Conservation (phyloP, 73 alveolate species). For the Urostyla sp. region DNA sequence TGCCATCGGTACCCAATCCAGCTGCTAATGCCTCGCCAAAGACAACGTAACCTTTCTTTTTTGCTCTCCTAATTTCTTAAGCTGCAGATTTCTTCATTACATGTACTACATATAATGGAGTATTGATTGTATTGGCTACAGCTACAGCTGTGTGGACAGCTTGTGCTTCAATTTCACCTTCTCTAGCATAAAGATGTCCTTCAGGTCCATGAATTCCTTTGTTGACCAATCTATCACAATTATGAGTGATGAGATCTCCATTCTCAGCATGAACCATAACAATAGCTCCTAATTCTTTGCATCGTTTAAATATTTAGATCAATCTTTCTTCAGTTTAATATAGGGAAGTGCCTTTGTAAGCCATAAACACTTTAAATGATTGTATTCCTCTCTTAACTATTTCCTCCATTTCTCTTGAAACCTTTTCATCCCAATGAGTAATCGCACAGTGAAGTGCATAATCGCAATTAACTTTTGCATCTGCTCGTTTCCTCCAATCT, state of each 20-base stretch:
- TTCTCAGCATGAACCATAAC: conserved; percentile 77
- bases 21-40: conserved; percentile 74
- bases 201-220: conserved; percentile 72
- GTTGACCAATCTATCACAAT: conserved; percentile 33
- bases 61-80: conserved; percentile 68
- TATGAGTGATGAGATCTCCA: conserved; percentile 59
- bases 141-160: conserved; percentile 71
- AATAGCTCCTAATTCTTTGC: conserved; percentile 70
- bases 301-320: conserved; percentile 56
- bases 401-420: conserved; percentile 65
- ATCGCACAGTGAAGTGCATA: conserved; percentile 69
- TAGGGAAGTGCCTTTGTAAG: conserved; percentile 69
- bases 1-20: conserved; percentile 65
- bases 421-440: conserved; percentile 69
- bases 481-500: conserved; percentile 75
- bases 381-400: conserved; percentile 56
- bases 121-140: conserved; percentile 62
- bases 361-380: conserved; percentile 64
- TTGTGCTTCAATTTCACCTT: conserved; percentile 65
- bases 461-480: conserved; percentile 62
- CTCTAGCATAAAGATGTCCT: conserved; percentile 65
- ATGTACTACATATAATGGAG: conserved; percentile 74
- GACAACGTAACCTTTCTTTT: conserved; percentile 64
- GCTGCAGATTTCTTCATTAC: conserved; percentile 70
- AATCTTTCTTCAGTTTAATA: conserved; percentile 65